Evolutionary conservation across 345 rosid species (phyloP), one percentile per base, ranked within the genome.

Genomic region (Camelina laxa): DNA sequence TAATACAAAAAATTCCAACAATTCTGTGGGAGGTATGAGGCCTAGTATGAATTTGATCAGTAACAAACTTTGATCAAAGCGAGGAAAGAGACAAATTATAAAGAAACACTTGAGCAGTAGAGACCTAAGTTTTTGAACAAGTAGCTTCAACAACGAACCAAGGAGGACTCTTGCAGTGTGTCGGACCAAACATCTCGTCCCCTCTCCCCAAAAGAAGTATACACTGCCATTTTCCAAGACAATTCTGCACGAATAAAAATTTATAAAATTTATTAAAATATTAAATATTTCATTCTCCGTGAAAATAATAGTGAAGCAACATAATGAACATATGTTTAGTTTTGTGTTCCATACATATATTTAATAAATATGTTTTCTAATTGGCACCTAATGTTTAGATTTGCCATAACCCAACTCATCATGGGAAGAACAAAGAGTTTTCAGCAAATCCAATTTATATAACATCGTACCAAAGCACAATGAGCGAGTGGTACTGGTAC

Each of bases 111-210:
- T 33, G 36, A n/a, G 8, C 9, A 45, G 49, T 12, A 15, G 22
- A 36, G 51, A 61, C 15, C 31, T 72, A 72, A 62, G 69, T 4
- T 10, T 48, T 53, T 48, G 59, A 60, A 44, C 76, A 72, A 62
- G 69, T 50, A 20, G 50, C 39, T 72, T 39, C 31, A 72, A 62
- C 61, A 16, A 50, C 68, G 41, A 72, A 67, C 39, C 2, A 50
- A 50, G 49, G 49, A 50, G 60, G 60, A 53, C 72, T 59, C 24
- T 67, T 67, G 61, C 72, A 67, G 27, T 67, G 72, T 6, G 60
- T 67, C 10, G 72, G 60, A 9, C 72, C 72, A 51, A 67, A 67
- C 60, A 54, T 67, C 36, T 67, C 61, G 36, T 67, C 72, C 7
- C 30, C 24, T 10, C 12, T 19, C 13, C 53, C 54, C 24, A 49